A percentile compares a stretch with the other conserved stretches of the same genome.
These are phyloP conservation scores for Lentinula sp. DNA, from an alignment of 768 basidiomycete genomes.

Conservation along the genomic window DNA sequence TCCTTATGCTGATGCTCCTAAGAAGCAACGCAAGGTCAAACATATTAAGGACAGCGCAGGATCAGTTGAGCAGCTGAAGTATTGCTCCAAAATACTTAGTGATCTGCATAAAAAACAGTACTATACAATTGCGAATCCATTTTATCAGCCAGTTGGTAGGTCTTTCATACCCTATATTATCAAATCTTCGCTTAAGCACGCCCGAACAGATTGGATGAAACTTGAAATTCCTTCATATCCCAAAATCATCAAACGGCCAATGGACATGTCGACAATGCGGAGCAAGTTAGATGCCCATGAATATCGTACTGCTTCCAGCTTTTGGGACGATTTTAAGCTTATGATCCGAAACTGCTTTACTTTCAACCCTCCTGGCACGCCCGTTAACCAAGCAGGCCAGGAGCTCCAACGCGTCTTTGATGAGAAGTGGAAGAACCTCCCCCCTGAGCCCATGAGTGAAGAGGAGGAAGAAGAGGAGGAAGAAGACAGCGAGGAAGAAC, in stretches of 20 bases:
- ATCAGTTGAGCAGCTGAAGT: conserved; percentile 78
- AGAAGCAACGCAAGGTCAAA: conserved; percentile 62
- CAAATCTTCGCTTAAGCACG: background rate
- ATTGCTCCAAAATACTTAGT: conserved; percentile 66
- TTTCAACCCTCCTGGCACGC: conserved; percentile 87
- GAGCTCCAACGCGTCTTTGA: conserved; percentile 86
- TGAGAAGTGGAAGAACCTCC: conserved; percentile 83
- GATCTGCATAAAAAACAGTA: conserved; percentile 81
- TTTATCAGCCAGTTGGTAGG: conserved; percentile 92
- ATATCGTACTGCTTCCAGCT: conserved; percentile 74
- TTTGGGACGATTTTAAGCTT: conserved; percentile 87
- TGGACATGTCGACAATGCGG: conserved; percentile 90
- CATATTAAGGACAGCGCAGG: conserved; percentile 51
- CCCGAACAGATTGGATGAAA: conserved; percentile 59
- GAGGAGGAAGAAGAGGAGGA: conserved; percentile 66
- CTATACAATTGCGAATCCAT: conserved; percentile 66
- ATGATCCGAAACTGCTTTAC: conserved; percentile 92
- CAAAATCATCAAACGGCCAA: conserved; percentile 87
- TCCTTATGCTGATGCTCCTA: conserved; percentile 72
- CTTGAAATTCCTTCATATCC: conserved; percentile 82
- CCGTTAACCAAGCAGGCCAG: conserved; percentile 81
- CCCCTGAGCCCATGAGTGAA: conserved; percentile 52
- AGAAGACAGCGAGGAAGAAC: conserved; percentile 61
- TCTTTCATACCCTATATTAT: conserved; percentile 14
- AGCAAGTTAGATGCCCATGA: conserved; percentile 74